Percentiles rank a stretch among this genome's conserved stretches.
These are phyloP conservation scores for Trypanosoma brucei DNA, from an alignment of 208 protist genomes.

Conservation along the genomic window DNA sequence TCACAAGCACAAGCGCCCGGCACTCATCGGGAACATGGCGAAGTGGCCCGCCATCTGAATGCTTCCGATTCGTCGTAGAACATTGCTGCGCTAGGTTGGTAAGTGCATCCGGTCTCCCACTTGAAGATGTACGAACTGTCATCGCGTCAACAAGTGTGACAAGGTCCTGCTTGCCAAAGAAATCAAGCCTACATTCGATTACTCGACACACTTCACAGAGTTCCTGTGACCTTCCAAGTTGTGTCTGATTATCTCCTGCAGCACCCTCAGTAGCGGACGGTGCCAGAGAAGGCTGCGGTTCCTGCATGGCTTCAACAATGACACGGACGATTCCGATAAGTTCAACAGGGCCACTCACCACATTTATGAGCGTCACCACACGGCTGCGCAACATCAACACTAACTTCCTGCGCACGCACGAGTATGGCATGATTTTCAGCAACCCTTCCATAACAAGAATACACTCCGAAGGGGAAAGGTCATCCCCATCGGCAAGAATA, in stretches of 20 bases:
- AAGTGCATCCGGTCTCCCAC: neutral
- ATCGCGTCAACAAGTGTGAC: conserved; percentile 48
- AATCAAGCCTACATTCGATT: conserved; percentile 35
- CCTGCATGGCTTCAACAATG: conserved; percentile 27
- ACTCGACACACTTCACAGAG: conserved; percentile 22
- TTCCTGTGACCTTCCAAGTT: conserved; percentile 9
- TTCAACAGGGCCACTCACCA: conserved; percentile 49
- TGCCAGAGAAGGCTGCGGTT: conserved; percentile 3
- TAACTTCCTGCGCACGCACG: conserved; percentile 22
- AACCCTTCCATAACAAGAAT: conserved; percentile 58
- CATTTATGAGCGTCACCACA: conserved; percentile 25
- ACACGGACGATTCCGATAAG: conserved; percentile 43
- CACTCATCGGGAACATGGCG: conserved; percentile 24
- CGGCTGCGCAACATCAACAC: conserved; percentile 40
- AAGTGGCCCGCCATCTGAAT: neutral
- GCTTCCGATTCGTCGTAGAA: neutral
- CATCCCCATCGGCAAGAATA: conserved; percentile 26
- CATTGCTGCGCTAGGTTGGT: neutral
- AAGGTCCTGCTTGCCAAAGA: conserved; percentile 44
- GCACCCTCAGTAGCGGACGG: neutral
- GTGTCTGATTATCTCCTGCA: conserved; percentile 6
- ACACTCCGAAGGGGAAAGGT: conserved; percentile 37
- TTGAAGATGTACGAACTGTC: conserved; percentile 24
- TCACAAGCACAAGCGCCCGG: conserved; percentile 18
- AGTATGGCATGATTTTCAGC: conserved; percentile 32